Base-by-base conservation (phyloP, 257 asterid species). In the Eucommia ulmoides region DNA sequence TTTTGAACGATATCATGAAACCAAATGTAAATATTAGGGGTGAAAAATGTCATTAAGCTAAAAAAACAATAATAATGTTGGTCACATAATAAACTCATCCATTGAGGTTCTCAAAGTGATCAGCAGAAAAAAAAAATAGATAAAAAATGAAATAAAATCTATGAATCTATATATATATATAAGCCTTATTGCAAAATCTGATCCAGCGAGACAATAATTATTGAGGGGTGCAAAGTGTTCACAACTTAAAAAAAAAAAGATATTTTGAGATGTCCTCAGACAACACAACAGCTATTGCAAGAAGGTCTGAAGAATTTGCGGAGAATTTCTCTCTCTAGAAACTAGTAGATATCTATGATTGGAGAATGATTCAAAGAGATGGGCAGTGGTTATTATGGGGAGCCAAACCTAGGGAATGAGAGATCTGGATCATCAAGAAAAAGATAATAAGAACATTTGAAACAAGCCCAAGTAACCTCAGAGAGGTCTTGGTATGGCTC, bases 151-250 rank as follows among this genome's bases (percentile, higher is more conserved):
- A n/a, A n/a, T n/a, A n/a, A n/a, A n/a, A n/a, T n/a, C n/a, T n/a
- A n/a, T n/a, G n/a, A n/a, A n/a, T n/a, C n/a, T n/a, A n/a, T n/a
- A n/a, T n/a, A n/a, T n/a, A n/a, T n/a, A n/a, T n/a, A n/a, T n/a
- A n/a, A n/a, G n/a, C n/a, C n/a, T n/a, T n/a, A n/a, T n/a, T n/a
- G n/a, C 51, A 66, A 66, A 73, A 79, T 84, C 92, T 68, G 73
- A 74, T 80, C 94, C 94, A 86, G 88, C 94, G 77, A 77, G 75
- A 92, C 94, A 80, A 84, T 82, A 51, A 82, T 77, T 75, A 71
- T 68, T 59, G n/a, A 33, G 33, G 20, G 41, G 18, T 35, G 54
- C 73, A 67, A 63, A 69, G 65, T 54, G 57, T 69, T 61, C 70
- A 74, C 87, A 79, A 78, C 84, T 77, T 83, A 79, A 81, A 65